These are phyloP conservation scores for Cystobasidium pallidum DNA, from an alignment of 1,284 basidiomycete species.

Conservation along the genomic window DNA sequence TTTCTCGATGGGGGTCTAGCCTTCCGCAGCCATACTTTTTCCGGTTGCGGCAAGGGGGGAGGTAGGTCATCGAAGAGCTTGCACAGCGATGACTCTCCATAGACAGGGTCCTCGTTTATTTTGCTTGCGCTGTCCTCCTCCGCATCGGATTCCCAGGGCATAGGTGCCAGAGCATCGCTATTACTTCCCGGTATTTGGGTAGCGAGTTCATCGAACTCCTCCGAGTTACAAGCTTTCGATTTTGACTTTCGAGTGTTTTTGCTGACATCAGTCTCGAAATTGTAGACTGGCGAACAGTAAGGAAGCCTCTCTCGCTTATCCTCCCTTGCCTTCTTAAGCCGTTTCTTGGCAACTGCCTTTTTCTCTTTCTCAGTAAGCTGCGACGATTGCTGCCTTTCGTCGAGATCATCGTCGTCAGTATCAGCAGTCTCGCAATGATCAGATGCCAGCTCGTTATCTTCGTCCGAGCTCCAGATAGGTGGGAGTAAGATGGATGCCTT, in stretches of 20 bases:
- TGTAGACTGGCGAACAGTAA: constrained; percentile 2
- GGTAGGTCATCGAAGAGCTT: constrained; percentile 13
- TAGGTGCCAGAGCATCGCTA: constrained; percentile 7
- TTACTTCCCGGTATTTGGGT: neutral
- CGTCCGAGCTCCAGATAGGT: constrained; percentile 6
- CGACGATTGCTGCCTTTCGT: neutral
- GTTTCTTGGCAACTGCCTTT: constrained; percentile 20
- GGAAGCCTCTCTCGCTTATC: constrained; percentile 14
- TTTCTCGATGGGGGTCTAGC: constrained; percentile 5
- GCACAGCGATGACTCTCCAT: neutral
- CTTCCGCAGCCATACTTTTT: constrained; percentile 2
- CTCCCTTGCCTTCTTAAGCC: constrained; percentile 30
- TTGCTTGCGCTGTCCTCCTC: neutral
- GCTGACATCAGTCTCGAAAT: neutral
- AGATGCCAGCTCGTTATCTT: constrained; percentile 15
- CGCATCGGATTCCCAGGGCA: constrained; percentile 25
- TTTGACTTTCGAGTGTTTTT: neutral
- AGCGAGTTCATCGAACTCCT: constrained; percentile 14
- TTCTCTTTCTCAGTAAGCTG: constrained; percentile 21
- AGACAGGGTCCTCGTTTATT: neutral
- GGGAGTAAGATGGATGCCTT: neutral
- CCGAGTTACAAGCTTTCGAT: neutral
- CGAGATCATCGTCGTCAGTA: constrained; percentile 11
- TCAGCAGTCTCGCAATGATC: neutral
- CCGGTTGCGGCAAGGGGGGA: constrained; percentile 10